Evolutionary conservation across 1,284 basidiomycete species (phyloP).

Genomic region (Marasmius sp.): DNA sequence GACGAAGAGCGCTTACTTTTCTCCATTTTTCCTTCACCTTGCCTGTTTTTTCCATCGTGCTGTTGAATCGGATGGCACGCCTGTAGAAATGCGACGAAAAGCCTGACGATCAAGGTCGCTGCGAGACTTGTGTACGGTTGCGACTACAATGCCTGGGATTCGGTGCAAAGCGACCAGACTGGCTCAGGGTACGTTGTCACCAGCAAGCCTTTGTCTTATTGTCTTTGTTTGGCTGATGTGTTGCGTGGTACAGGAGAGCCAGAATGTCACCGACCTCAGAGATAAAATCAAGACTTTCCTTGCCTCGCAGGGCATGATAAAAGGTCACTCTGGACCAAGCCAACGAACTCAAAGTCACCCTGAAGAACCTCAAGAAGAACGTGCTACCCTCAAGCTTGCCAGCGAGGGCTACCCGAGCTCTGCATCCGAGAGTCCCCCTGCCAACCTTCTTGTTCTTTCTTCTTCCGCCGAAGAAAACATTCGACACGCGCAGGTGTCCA

Average conservation of each 20-base stretch:
- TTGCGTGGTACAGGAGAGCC: slow-evolving; percentile 52
- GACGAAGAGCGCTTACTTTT: slow-evolving; percentile 11
- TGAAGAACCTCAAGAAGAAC: slow-evolving; percentile 44
- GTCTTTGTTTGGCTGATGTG: slow-evolving; percentile 13
- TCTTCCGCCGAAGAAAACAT: slow-evolving; percentile 34
- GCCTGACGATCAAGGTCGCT: slow-evolving; percentile 57
- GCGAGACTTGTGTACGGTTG: slow-evolving; percentile 75
- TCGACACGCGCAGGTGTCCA: slow-evolving; percentile 36
- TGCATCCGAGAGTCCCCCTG: slow-evolving; percentile 51
- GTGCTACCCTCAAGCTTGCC: slow-evolving; percentile 53
- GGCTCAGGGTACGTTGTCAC: slow-evolving; percentile 62
- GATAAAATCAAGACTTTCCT: slow-evolving; percentile 78
- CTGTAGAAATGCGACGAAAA: slow-evolving; percentile 81
- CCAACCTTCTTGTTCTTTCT: slow-evolving; percentile 47
- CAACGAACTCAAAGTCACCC: slow-evolving; percentile 37
- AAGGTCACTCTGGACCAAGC: slow-evolving; percentile 73
- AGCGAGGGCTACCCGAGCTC: slow-evolving; percentile 42
- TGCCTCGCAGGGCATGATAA: slow-evolving; percentile 81
- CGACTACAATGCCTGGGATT: slow-evolving; percentile 84
- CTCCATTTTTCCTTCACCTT: slow-evolving; percentile 12
- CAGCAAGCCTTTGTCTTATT: not conserved
- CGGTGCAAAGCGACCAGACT: slow-evolving; percentile 80
- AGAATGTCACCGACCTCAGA: slow-evolving; percentile 63
- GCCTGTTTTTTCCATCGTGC: not conserved
- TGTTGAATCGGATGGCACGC: not conserved